Base-by-base conservation (phyloP, 768 basidiomycete species). In the Trametes punicea region DNA sequence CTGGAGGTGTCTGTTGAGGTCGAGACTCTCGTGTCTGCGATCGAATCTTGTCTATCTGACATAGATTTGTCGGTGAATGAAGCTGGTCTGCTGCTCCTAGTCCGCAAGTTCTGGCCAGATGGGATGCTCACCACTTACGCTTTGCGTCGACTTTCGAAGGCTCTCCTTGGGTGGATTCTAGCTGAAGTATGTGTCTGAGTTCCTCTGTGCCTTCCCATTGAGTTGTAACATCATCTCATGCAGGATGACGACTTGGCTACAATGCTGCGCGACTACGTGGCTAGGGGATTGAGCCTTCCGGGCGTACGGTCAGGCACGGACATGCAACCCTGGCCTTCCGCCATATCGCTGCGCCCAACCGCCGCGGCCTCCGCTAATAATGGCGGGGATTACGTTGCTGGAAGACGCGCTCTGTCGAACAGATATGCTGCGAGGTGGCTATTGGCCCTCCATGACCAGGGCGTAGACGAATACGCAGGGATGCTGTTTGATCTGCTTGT, bases 1-100 rank as follows among this genome's bases (percentile, higher is more conserved):
- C 76, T 91, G 38, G 90, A 93, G 60, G 70, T 84, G 11, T 87
- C 89, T 1, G 75, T 77, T 16, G 82, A 84, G 42, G 88, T 93
- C 6, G 90, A 92, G 64, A 81, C 77, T 0, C 73, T 93, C 26
- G 81, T 90, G 18, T 77, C 82, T 6, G 77, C 86, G 4, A 81
- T 91, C 25, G 90, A 91, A 66, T 79, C 81, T 4, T 87, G 84
- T 62, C 73, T 93, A 21, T 73, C 75, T 5, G 87, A 90, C 62
- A 66, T 90, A 23, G 84, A 91, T 67, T 72, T 93, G 26, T 81
- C 85, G 3, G 75, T 84, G 25, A 89, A 90, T 62, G 91, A 93
- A 69, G 74, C 78, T 33, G 90, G 85, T 2, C 79, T 93, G 53
- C 68, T 90, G 7, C 71, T 92, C 15, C 73, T 93, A n/a, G 73